Evolutionary conservation across 768 basidiomycete species (phyloP).

Genomic region (Boletellus emodensis): DNA sequence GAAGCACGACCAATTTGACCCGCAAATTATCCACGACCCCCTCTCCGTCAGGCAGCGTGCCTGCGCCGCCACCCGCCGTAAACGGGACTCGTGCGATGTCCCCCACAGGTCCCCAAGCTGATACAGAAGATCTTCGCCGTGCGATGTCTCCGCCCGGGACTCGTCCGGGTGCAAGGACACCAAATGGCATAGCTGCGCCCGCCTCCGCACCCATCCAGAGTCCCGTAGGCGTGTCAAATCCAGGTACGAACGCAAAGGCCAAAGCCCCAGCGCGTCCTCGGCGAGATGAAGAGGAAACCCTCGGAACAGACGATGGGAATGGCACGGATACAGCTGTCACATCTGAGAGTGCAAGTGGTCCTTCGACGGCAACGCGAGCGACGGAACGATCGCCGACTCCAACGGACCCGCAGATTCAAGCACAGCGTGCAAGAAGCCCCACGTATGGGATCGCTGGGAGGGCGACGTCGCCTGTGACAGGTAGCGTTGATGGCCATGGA

Average conservation of each 20-base stretch:
- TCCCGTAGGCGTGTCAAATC: conserved; percentile 4
- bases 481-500: conserved; percentile 20
- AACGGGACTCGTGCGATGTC: conserved; percentile 58
- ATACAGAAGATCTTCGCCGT: conserved; percentile 57
- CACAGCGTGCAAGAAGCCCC: conserved; percentile 55
- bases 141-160: conserved; percentile 60
- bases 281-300: conserved; percentile 38
- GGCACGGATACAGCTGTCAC: conserved; percentile 45
- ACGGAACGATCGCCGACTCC: conserved; percentile 55
- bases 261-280: conserved; percentile 50
- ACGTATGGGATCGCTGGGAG: conserved; percentile 40
- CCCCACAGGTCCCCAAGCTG: conserved; percentile 46
- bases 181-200: conserved; percentile 24
- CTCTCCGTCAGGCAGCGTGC: conserved; percentile 28
- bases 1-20: conserved; percentile 30
- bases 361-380: conserved; percentile 26
- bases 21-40: conserved; percentile 48
- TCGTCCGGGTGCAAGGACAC: conserved; percentile 38
- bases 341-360: conserved; percentile 35
- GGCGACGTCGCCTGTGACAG: conserved; percentile 56
- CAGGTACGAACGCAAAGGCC: conserved; percentile 40
- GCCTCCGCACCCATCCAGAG: conserved; percentile 9
- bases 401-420: conserved; percentile 34
- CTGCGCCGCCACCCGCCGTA: conserved; percentile 27
- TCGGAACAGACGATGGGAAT: conserved; percentile 48